phyloP scores from a whole-genome alignment of 2,329 filamentous ascomycete genomes.

The Fusarium nurragi region DNA sequence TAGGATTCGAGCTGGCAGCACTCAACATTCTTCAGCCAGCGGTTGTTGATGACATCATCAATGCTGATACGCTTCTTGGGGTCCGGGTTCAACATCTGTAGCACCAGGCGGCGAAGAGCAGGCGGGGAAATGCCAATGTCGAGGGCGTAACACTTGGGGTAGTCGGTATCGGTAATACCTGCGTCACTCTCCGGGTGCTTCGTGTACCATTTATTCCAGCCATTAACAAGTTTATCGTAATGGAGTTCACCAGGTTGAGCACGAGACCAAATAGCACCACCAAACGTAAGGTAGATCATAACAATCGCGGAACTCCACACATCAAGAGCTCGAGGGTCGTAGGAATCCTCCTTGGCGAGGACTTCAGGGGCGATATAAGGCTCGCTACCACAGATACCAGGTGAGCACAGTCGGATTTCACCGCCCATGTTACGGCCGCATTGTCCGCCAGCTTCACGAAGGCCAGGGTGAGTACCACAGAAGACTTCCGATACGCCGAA shows the following conservation, averaged over 20 bases:
- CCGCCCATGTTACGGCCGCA: conserved; percentile 78
- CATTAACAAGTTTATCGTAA: conserved; percentile 71
- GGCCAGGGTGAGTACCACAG: conserved; percentile 80
- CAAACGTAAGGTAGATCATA: conserved; percentile 79
- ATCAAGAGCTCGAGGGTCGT: conserved; percentile 81
- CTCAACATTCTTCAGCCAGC: conserved; percentile 79
- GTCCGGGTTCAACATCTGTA: conserved; percentile 85
- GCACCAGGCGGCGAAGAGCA: conserved; percentile 73
- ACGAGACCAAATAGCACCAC: conserved; percentile 77
- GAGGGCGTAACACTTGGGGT: conserved; percentile 72
- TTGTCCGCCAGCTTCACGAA: conserved; percentile 75
- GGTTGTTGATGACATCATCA: conserved; percentile 71
- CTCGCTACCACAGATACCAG: conserved; percentile 84
- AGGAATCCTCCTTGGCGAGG: conserved; percentile 69
- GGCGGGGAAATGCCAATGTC: conserved; percentile 73
- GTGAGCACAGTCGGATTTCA: conserved; percentile 74
- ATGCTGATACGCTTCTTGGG: conserved; percentile 77
- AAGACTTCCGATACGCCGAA: conserved; percentile 93
- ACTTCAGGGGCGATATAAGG: conserved; percentile 92
- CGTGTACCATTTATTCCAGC: conserved; percentile 74
- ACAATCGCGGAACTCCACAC: conserved; percentile 89
- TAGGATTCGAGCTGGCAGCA: conserved; percentile 81
- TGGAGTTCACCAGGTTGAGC: conserved; percentile 66
- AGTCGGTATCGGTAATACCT: conserved; percentile 64
- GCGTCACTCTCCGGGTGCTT: conserved; percentile 57